Evolutionary conservation across 371 early-diverging fungal species (phyloP), one percentile per base, ranked within the genome.

Genomic region (Mortierella polycephala): DNA sequence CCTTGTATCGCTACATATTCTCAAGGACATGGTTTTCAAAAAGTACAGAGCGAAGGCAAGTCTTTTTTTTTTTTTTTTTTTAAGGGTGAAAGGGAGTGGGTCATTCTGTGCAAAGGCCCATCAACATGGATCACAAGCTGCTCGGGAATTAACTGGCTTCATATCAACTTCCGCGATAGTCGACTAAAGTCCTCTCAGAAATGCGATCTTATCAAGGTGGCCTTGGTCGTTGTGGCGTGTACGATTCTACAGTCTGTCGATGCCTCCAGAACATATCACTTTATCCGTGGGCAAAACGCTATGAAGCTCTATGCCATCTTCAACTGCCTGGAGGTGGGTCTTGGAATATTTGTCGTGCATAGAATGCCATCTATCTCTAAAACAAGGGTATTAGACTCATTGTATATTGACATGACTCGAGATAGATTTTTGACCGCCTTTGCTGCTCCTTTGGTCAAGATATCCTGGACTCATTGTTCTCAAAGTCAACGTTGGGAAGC

Each of bases 291-390:
- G 6, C 99, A 99, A 83, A 91, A 96, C 44, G 90, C 95, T 9
- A 90, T 99, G 75, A 98, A 99, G 83, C 88, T 99, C 20, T 98
- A 98, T 69, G 96, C 99, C 30, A 95, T 99, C 13, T 99, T 96
- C 75, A 98, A 97, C 73, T 91, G 94, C 20, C 83, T 98, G 49
- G 99, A 99, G 83, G 92, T 95, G 60, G 65, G 68, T 21, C 55
- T 2, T 20, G 10, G 16, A 1, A 23, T 37, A 7, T 5, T 42
- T 44, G n/a, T 21, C 0, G 12, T 8, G 0, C 5, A 14, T 37
- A 53, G 10, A 5, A 16, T 40, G 41, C 20, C 14, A 18, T 0
- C 18, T n/a, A 7, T 18, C 2, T 0, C 8, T 1, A n/a, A n/a
- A n/a, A 13, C 30, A 5, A 30, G 11, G 9, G 13, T 41, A 12